A percentile compares a stretch with the other conserved stretches of the same genome.
Evolutionary conservation across 371 early-diverging fungal species (phyloP).

Genomic region (Syncephalis plumigaleata): DNA sequence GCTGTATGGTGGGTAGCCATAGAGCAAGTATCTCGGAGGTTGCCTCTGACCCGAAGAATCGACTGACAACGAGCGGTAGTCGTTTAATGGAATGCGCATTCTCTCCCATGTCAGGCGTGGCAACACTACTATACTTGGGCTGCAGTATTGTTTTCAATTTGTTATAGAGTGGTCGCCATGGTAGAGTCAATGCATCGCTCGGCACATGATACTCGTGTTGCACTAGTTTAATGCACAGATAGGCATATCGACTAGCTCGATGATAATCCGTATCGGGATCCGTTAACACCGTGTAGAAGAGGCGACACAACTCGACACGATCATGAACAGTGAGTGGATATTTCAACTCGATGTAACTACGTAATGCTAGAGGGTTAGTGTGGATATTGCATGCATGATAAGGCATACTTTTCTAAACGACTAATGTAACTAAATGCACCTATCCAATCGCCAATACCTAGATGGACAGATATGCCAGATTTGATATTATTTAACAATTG

Average conservation of each 20-base stretch:
- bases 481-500: too few species aligned
- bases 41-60: slow-evolving; percentile 43
- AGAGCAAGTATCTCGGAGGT: slow-evolving; percentile 35
- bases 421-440: background rate
- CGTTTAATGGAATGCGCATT: too few species aligned
- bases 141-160: slow-evolving; percentile 24
- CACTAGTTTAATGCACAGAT: too few species aligned
- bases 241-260: background rate
- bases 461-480: too few species aligned
- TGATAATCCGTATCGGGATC: background rate
- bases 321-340: background rate
- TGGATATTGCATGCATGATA: too few species aligned
- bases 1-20: too few species aligned
- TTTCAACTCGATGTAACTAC: background rate
- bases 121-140: slow-evolving; percentile 37
- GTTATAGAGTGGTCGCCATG: slow-evolving; percentile 54
- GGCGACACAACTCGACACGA: background rate
- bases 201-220: background rate
- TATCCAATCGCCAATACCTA: too few species aligned
- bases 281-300: background rate
- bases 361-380: too few species aligned
- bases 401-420: background rate
- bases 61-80: too few species aligned
- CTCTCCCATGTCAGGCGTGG: slow-evolving; percentile 15
- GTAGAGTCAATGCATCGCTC: slow-evolving; percentile 28